phyloP scores from a whole-genome alignment of 2,329 filamentous ascomycete genomes.

The Sphaceloma murrayae region DNA sequence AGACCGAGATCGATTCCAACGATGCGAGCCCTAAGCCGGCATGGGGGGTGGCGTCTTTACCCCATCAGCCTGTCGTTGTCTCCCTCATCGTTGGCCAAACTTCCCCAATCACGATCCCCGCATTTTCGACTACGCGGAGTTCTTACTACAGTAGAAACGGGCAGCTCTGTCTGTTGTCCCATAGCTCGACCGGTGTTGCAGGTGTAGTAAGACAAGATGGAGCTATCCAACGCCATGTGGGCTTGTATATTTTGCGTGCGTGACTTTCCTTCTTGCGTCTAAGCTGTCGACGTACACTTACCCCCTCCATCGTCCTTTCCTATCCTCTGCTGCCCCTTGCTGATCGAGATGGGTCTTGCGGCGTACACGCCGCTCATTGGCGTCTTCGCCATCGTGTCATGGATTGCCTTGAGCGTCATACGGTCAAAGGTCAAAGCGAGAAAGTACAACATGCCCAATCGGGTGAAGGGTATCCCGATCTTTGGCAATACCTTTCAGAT shows the following conservation, averaged over 20 bases:
- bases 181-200: not conserved
- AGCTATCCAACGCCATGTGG: slow-evolving; percentile 5
- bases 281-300: not conserved
- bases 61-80: slow-evolving; percentile 2
- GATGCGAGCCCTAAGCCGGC: not conserved
- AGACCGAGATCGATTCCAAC: slow-evolving; percentile 6
- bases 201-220: slow-evolving; percentile 4
- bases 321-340: not conserved
- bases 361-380: slow-evolving; percentile 3
- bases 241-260: slow-evolving; percentile 4
- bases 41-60: not conserved
- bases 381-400: slow-evolving; percentile 9
- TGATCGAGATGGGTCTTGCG: not conserved
- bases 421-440: slow-evolving; percentile 10
- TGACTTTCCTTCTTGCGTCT: not conserved
- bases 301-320: not conserved
- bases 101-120: not conserved
- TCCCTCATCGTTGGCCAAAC: not conserved
- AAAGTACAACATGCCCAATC: slow-evolving; percentile 13
- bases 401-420: slow-evolving; percentile 1
- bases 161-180: slow-evolving; percentile 1
- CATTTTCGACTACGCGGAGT: not conserved
- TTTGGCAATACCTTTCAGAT: slow-evolving; percentile 17
- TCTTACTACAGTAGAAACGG: not conserved
- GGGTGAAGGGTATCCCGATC: slow-evolving; percentile 13